phyloP scores from a whole-genome alignment of 1,139 yeast species.

The Kurtzmaniella quercitrusa region DNA sequence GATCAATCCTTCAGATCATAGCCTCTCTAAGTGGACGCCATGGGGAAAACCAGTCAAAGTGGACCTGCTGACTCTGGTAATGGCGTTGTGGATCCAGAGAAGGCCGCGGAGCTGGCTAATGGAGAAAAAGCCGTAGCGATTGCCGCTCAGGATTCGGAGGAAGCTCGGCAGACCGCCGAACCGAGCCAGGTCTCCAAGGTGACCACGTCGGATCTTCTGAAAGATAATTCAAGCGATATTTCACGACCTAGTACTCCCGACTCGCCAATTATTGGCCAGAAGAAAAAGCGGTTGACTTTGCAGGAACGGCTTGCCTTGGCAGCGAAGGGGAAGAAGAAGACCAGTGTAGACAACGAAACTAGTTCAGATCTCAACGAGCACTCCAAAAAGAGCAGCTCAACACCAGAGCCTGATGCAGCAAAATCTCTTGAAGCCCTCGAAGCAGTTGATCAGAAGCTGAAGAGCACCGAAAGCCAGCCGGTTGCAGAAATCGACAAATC shows the following conservation, averaged over 20 bases:
- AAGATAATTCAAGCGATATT: not conserved
- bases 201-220: not conserved
- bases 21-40: not conserved
- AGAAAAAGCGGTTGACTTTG: conserved; percentile 53
- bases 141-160: not conserved
- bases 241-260: not conserved
- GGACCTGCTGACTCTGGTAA: not conserved
- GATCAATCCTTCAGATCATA: not conserved
- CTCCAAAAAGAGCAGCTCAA: not conserved
- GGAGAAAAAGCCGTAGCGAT: not conserved
- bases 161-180: not conserved
- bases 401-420: not conserved
- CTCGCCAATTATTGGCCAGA: not conserved
- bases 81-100: not conserved
- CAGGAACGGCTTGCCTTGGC: conserved; percentile 84
- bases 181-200: not conserved
- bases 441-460: too few relatives aligned
- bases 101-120: not conserved
- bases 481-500: conserved; percentile 1
- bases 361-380: not conserved
- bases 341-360: not conserved
- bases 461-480: not conserved
- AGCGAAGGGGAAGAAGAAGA: conserved; percentile 46
- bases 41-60: not conserved
- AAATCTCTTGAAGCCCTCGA: not conserved